phyloP scores from a whole-genome alignment of 1,284 basidiomycete species.

The Sporisorium reilianum region DNA sequence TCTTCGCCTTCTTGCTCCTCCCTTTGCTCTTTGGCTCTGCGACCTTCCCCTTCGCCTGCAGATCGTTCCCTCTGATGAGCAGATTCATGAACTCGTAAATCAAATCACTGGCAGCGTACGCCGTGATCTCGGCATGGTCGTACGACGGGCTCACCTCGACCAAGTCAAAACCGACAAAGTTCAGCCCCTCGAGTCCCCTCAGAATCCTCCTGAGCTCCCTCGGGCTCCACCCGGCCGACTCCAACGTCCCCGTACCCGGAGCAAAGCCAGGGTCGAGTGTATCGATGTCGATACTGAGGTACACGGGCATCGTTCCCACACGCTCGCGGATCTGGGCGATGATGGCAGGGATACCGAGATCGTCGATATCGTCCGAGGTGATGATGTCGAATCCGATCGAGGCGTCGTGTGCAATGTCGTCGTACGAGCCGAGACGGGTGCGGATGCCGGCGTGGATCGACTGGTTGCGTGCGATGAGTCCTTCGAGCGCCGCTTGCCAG shows the following conservation, averaged over 20 bases:
- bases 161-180: conserved; percentile 60
- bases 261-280: conserved; percentile 59
- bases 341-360: conserved; percentile 47
- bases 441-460: conserved; percentile 84
- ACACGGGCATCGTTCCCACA: conserved; percentile 54
- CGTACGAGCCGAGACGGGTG: conserved; percentile 64
- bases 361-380: conserved; percentile 58
- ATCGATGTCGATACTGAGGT: conserved; percentile 60
- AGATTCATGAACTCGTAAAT: conserved; percentile 58
- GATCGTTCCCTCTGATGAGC: conserved; percentile 21
- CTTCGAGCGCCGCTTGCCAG: conserved; percentile 71
- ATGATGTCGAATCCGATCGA: conserved; percentile 56
- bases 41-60: conserved; percentile 21
- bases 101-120: conserved; percentile 55
- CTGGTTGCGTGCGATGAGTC: conserved; percentile 72
- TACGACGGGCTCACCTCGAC: conserved; percentile 59
- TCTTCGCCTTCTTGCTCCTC: conserved; percentile 18
- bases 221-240: conserved; percentile 55
- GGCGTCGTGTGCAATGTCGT: conserved; percentile 50
- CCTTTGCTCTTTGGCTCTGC: conserved; percentile 30
- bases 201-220: conserved; percentile 54
- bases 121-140: conserved; percentile 59
- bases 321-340: conserved; percentile 41
- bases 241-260: conserved; percentile 56
- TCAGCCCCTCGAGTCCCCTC: conserved; percentile 50